phyloP scores from a whole-genome alignment of 163 green algal species.

The Scenedesmus sp. region DNA sequence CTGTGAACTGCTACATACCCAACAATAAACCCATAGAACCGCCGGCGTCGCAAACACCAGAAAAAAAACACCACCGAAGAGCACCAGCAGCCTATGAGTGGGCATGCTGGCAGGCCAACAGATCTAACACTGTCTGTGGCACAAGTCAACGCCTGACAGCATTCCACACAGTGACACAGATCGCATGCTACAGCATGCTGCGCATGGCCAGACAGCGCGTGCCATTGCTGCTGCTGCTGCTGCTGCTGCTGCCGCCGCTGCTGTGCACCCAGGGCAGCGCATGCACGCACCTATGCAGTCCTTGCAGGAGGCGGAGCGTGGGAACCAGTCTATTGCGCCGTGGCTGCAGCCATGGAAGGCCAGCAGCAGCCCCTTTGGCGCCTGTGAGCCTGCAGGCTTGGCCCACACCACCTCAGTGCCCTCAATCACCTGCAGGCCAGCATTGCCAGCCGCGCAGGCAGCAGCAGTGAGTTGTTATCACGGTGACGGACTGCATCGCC shows the following conservation, averaged over 20 bases:
- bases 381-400: conserved; percentile 13
- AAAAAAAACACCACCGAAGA: no score
- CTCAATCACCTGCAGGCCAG: conserved; percentile 37
- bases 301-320: conserved; percentile 47
- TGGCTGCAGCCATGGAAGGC: conserved; percentile 78
- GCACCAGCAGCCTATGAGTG: no score
- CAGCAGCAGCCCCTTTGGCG: conserved; percentile 65
- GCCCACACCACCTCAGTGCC: conserved; percentile 62
- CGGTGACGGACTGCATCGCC: no score
- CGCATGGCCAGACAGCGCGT: background rate
- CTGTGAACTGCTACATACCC: no score
- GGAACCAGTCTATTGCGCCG: conserved; percentile 70
- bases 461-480: background rate
- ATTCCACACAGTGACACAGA: no score
- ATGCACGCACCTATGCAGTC: conserved; percentile 64
- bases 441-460: background rate
- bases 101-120: no score
- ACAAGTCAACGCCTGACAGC: no score
- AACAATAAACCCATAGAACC: no score
- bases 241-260: background rate
- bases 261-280: background rate
- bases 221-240: background rate
- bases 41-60: no score
- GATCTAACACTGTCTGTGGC: no score
- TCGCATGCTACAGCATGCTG: background rate